Conservation (phyloP, 768 basidiomycete species). For the Suillus lakei region DNA sequence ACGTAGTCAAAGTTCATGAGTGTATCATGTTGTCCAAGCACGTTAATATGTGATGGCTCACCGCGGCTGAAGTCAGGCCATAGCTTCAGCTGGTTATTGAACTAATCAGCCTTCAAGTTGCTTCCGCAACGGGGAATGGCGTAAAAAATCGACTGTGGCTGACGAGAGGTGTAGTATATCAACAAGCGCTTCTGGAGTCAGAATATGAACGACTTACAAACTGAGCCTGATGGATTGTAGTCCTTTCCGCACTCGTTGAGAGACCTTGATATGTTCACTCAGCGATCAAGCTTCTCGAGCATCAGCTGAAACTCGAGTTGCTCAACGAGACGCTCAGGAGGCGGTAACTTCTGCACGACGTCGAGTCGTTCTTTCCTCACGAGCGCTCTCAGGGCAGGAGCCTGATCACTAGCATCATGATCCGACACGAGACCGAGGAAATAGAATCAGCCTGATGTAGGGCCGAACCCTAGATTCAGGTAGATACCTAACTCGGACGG, state of each 20-base stretch:
- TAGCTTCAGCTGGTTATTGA: slow-evolving; percentile 31
- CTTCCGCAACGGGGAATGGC: slow-evolving; percentile 30
- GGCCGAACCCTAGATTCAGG: no score
- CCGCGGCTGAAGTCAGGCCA: slow-evolving; percentile 27
- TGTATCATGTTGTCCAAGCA: slow-evolving; percentile 33
- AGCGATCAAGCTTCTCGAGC: slow-evolving; percentile 28
- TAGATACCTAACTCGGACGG: no score
- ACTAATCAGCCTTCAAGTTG: slow-evolving; percentile 33
- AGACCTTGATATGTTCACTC: slow-evolving; percentile 34
- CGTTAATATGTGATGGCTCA: slow-evolving; percentile 28
- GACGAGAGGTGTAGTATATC: slow-evolving; percentile 6
- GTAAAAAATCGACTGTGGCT: slow-evolving; percentile 31
- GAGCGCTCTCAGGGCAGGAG: no score
- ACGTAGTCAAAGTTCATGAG: slow-evolving; percentile 36
- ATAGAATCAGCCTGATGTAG: no score
- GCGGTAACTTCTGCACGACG: no score
- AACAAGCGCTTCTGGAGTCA: background rate
- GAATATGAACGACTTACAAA: slow-evolving; percentile 22
- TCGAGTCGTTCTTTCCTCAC: no score
- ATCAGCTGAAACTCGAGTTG: no score
- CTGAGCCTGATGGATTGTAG: slow-evolving; percentile 28
- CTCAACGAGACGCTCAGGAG: no score
- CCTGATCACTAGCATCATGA: no score
- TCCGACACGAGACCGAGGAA: no score
- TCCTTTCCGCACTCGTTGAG: no score